These are phyloP conservation scores for Rhizopogon salebrosus DNA, from an alignment of 768 basidiomycete species.

Conservation along the genomic window DNA sequence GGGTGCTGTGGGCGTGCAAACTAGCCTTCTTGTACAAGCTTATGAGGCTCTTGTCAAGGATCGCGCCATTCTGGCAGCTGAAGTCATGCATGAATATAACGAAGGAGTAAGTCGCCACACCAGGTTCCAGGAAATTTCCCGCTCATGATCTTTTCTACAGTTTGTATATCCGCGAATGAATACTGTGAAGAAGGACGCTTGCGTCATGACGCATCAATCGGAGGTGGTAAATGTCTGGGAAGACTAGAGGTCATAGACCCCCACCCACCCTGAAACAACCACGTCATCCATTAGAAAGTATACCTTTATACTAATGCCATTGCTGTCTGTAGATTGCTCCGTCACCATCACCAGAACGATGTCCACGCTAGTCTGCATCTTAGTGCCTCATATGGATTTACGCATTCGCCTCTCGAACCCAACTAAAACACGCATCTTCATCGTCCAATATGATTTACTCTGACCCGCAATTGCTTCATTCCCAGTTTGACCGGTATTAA, in stretches of 20 bases:
- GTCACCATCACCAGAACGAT: neutral
- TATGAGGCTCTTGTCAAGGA: constrained; percentile 72
- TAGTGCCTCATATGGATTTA: neutral
- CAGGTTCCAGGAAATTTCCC: neutral
- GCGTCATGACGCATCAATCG: constrained; percentile 81
- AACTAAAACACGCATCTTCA: too few relatives aligned
- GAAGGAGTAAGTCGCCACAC: constrained; percentile 49
- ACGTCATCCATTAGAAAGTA: neutral
- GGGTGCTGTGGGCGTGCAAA: constrained; percentile 62
- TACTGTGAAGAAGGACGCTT: constrained; percentile 69
- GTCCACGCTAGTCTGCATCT: neutral
- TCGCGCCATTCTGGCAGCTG: constrained; percentile 65
- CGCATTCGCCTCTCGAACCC: neutral
- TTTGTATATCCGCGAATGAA: constrained; percentile 82
- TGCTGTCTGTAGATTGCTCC: neutral
- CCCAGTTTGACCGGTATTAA: too few relatives aligned
- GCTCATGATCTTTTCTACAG: constrained; percentile 31
- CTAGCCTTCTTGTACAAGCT: constrained; percentile 28
- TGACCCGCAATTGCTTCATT: too few relatives aligned
- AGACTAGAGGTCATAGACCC: constrained; percentile 15
- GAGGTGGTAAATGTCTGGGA: constrained; percentile 67
- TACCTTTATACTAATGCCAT: neutral
- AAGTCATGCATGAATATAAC: constrained; percentile 84
- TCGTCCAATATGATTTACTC: too few relatives aligned
- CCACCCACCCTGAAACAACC: neutral